Conservation (phyloP, 169 alveolate genomes). For the Plasmodium relictum region DNA sequence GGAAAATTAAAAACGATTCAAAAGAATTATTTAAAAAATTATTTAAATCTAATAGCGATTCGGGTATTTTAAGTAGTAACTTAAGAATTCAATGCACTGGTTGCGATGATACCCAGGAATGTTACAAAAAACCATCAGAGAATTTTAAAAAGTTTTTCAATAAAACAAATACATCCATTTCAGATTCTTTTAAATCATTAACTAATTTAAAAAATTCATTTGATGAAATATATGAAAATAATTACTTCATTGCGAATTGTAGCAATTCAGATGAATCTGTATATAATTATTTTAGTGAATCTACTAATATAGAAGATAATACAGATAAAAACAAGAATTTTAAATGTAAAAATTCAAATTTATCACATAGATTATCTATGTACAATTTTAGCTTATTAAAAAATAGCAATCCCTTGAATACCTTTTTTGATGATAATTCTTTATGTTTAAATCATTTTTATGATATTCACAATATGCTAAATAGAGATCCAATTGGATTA, state of each 20-base stretch:
- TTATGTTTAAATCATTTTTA: constrained; percentile 44
- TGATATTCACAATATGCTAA: constrained; percentile 58
- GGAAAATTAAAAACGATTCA: constrained; percentile 7
- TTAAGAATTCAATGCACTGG: constrained; percentile 10
- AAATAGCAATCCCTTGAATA: background rate
- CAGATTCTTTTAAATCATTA: constrained; percentile 20
- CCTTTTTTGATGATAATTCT: constrained; percentile 14
- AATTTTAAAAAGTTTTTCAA: constrained; percentile 26
- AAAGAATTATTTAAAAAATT: background rate
- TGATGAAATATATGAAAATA: background rate
- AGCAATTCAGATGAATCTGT: constrained; percentile 28
- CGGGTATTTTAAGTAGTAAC: constrained; percentile 23
- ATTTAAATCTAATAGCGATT: constrained; percentile 45
- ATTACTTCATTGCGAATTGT: constrained; percentile 1
- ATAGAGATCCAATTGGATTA: constrained; percentile 64
- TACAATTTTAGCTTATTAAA: constrained; percentile 33
- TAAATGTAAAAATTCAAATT: background rate
- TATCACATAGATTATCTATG: constrained; percentile 21
- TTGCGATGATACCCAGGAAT: background rate
- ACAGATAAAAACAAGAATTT: background rate
- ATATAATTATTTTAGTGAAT: constrained; percentile 35
- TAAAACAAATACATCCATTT: constrained; percentile 34
- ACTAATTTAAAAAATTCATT: constrained; percentile 7
- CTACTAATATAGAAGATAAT: constrained; percentile 7
- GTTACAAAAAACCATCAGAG: constrained; percentile 7